Percentiles rank a stretch among this genome's conserved stretches.
phyloP scores from a whole-genome alignment of 2,329 filamentous ascomycete species.

The Curvularia lunata region DNA sequence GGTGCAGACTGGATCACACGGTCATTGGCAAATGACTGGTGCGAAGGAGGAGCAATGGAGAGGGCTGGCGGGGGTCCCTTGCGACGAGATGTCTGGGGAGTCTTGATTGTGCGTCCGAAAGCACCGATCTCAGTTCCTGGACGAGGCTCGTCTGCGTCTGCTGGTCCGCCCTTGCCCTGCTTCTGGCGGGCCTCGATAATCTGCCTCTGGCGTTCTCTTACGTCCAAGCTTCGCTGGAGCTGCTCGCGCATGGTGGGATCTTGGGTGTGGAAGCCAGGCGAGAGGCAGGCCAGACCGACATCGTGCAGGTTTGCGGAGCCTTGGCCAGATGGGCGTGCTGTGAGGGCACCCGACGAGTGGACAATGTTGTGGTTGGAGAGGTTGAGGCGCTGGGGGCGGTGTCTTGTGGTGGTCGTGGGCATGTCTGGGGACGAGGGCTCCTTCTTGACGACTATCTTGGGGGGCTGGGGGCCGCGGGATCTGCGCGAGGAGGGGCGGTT shows the following conservation, averaged over 20 bases:
- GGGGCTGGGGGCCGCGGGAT: slow-evolving; percentile 62
- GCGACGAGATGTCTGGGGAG: slow-evolving; percentile 74
- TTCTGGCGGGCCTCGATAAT: slow-evolving; percentile 95
- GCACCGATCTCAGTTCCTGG: slow-evolving; percentile 48
- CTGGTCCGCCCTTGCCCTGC: slow-evolving; percentile 62
- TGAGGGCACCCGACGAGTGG: slow-evolving; percentile 54
- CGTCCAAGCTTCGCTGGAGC: slow-evolving; percentile 89
- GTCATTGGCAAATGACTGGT: slow-evolving; percentile 90
- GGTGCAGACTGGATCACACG: slow-evolving; percentile 96
- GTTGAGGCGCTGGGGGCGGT: slow-evolving; percentile 78
- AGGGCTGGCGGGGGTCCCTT: slow-evolving; percentile 83
- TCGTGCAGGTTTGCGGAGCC: slow-evolving; percentile 83
- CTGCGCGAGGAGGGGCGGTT: slow-evolving; percentile 53
- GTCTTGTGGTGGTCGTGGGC: slow-evolving; percentile 71
- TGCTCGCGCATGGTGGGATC: slow-evolving; percentile 97
- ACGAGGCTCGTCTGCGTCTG: slow-evolving; percentile 39
- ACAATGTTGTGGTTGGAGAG: slow-evolving; percentile 64
- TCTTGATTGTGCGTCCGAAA: slow-evolving; percentile 62
- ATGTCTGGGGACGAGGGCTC: slow-evolving; percentile 88
- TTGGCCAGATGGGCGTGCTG: slow-evolving; percentile 73
- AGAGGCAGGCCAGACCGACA: slow-evolving; percentile 91
- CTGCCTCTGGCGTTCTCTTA: slow-evolving; percentile 89
- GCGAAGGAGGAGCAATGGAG: slow-evolving; percentile 92
- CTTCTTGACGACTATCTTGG: slow-evolving; percentile 94
- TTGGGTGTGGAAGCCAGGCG: slow-evolving; percentile 93